Conservation (phyloP, 2,329 filamentous ascomycete genomes). For the Chlorencoelia australis region DNA sequence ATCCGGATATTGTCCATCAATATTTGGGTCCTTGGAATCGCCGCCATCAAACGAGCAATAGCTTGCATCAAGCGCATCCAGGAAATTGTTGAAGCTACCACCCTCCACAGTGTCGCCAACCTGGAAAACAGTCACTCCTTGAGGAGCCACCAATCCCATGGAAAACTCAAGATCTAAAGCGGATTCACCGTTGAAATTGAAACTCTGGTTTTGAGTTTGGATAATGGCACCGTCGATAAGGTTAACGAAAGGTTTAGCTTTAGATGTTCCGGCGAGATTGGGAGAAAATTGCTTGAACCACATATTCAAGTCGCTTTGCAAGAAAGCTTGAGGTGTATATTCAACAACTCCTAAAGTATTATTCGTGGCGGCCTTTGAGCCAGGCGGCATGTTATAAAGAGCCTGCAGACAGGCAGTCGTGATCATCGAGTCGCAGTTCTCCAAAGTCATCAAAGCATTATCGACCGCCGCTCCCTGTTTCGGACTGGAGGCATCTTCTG, state of each 20-base stretch:
- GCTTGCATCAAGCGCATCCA: constrained; percentile 35
- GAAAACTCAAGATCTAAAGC: constrained; percentile 32
- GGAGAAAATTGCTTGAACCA: constrained; percentile 38
- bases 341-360: constrained; percentile 46
- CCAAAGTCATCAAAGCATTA: constrained; percentile 20
- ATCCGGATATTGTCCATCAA: constrained; percentile 31
- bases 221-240: constrained; percentile 29
- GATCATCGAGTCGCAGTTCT: constrained; percentile 42
- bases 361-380: constrained; percentile 27
- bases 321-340: constrained; percentile 43
- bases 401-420: constrained; percentile 46
- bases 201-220: constrained; percentile 28
- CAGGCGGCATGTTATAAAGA: constrained; percentile 38
- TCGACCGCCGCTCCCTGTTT: constrained; percentile 17
- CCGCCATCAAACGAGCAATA: constrained; percentile 37
- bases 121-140: constrained; percentile 40
- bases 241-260: constrained; percentile 29
- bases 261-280: constrained; percentile 30
- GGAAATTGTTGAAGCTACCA: constrained; percentile 23
- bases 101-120: constrained; percentile 29
- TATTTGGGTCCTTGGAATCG: constrained; percentile 27
- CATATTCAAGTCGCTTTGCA: constrained; percentile 38
- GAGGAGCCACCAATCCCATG: constrained; percentile 41
- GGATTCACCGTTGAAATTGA: constrained; percentile 33
- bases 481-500: constrained; percentile 19